A percentile compares a stretch with the other conserved stretches of the same genome.
Conservation (phyloP, 2,329 filamentous ascomycete species). For the Colletotrichum siamense region DNA sequence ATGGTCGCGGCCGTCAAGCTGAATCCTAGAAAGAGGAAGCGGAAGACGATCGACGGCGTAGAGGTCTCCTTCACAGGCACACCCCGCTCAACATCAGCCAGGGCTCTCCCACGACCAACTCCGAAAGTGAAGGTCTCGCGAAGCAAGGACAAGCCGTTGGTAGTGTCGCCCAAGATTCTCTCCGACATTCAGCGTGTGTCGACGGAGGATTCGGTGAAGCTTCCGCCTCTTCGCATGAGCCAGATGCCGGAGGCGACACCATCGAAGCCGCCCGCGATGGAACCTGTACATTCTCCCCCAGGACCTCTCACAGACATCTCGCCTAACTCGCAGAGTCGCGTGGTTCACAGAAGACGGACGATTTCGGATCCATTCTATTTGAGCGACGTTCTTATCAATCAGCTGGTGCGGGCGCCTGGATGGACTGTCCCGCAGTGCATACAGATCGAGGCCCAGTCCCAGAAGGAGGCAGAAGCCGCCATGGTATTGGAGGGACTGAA, state of each 20-base stretch:
- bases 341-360: not conserved
- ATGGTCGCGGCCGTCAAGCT: constrained; percentile 59
- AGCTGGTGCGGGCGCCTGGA: not conserved
- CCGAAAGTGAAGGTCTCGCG: not conserved
- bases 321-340: not conserved
- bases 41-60: constrained; percentile 49
- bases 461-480: not conserved
- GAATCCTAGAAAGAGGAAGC: constrained; percentile 51
- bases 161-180: constrained; percentile 5
- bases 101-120: constrained; percentile 27
- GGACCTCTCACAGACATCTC: constrained; percentile 8
- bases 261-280: constrained; percentile 1
- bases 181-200: constrained; percentile 3
- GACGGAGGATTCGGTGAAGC: not conserved
- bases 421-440: not conserved
- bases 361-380: not conserved
- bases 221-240: not conserved
- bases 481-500: not conserved
- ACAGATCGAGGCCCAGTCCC: not conserved
- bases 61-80: constrained; percentile 21
- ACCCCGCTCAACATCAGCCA: constrained; percentile 7
- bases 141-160: not conserved
- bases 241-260: not conserved
- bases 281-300: not conserved
- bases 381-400: not conserved